A percentile compares a stretch with the other conserved stretches of the same genome.
Conservation (phyloP, 2,329 filamentous ascomycete species). For the Cryoendolithus antarcticus region DNA sequence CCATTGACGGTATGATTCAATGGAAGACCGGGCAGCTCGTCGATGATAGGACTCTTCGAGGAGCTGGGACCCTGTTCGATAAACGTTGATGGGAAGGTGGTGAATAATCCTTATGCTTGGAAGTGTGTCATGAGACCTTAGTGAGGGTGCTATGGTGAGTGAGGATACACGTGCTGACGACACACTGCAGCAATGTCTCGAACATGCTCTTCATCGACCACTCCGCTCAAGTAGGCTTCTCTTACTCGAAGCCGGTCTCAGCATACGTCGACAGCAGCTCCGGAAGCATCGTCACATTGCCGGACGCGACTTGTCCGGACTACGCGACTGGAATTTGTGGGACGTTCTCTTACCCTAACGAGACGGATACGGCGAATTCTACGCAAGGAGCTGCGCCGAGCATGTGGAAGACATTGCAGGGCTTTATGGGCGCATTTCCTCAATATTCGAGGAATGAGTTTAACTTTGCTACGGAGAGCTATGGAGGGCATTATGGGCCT, state of each 20-base stretch:
- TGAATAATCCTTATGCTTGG: constrained; percentile 52
- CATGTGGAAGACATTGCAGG: constrained; percentile 50
- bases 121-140: constrained; percentile 23
- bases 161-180: neutral
- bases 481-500: constrained; percentile 7
- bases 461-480: constrained; percentile 21
- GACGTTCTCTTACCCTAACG: constrained; percentile 42
- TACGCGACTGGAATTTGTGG: constrained; percentile 31
- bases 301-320: constrained; percentile 13
- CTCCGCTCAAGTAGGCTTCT: constrained; percentile 48
- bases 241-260: constrained; percentile 33
- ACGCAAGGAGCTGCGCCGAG: constrained; percentile 43
- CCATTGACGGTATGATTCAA: constrained; percentile 51
- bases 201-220: constrained; percentile 63
- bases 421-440: constrained; percentile 50
- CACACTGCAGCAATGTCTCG: constrained; percentile 32
- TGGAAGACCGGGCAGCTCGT: constrained; percentile 47
- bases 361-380: constrained; percentile 39
- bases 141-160: neutral
- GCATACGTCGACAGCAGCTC: constrained; percentile 20
- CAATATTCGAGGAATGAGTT: constrained; percentile 21
- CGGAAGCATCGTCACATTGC: constrained; percentile 25
- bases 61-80: constrained; percentile 31
- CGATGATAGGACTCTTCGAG: constrained; percentile 47
- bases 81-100: constrained; percentile 33